A percentile compares a stretch with the other conserved stretches of the same genome.
Conservation (phyloP, 345 rosid genomes). For the Linum tenue region DNA sequence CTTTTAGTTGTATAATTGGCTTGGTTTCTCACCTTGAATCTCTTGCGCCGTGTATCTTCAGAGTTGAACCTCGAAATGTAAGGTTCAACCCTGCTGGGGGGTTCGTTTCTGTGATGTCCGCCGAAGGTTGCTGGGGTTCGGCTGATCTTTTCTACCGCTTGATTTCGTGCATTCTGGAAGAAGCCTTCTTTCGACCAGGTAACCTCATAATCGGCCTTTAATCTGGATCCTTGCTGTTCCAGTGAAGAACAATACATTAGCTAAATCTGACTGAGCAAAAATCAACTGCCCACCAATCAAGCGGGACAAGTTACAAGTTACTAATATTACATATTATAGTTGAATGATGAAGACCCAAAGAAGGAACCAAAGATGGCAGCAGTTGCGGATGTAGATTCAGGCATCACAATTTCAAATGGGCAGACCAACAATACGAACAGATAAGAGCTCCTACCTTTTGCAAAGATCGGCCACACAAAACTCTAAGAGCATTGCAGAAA, state of each 20-base stretch:
- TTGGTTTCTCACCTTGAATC: slow-evolving; percentile 59
- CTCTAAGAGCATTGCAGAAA: slow-evolving; percentile 64
- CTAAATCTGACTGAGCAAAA: no score
- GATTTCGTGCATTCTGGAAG: slow-evolving; percentile 49
- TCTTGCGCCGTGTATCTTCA: slow-evolving; percentile 56
- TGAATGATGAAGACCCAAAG: background rate
- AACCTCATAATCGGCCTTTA: slow-evolving; percentile 75
- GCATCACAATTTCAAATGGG: background rate
- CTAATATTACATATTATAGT: background rate
- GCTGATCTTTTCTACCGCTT: slow-evolving; percentile 30
- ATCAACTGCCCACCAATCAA: background rate
- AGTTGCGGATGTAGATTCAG: no score
- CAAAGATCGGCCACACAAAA: slow-evolving; percentile 68
- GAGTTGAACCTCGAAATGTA: slow-evolving; percentile 24
- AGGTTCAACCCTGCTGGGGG: slow-evolving; percentile 25
- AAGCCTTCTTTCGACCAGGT: slow-evolving; percentile 72
- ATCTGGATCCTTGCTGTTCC: slow-evolving; percentile 69
- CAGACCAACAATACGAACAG: background rate
- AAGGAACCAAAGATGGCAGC: no score
- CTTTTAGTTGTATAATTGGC: background rate
- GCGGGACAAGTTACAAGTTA: background rate
- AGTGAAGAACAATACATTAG: no score
- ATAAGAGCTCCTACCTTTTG: slow-evolving; percentile 47
- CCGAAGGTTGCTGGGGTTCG: slow-evolving; percentile 21
- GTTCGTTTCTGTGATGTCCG: slow-evolving; percentile 32